Evolutionary conservation across 192 early-diverging fungal genomes (phyloP).

Genomic region (Geranomyces variabilis): DNA sequence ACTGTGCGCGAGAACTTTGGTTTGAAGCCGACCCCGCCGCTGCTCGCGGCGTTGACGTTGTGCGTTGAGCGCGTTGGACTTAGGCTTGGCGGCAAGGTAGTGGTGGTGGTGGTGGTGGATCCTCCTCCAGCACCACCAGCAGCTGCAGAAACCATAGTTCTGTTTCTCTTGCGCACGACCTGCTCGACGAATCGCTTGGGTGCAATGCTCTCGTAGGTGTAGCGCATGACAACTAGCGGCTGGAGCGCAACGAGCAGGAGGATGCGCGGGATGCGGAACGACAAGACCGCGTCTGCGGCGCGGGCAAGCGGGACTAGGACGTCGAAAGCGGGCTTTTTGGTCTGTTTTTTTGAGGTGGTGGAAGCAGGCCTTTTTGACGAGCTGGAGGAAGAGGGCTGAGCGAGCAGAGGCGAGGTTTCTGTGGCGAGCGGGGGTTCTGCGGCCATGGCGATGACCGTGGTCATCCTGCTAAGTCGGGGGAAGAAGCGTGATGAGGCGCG

Average conservation of each 20-base stretch:
- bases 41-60: not conserved
- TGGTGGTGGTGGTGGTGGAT: too few species aligned
- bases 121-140: not conserved
- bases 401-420: too few species aligned
- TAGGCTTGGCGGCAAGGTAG: not conserved
- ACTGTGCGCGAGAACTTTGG: constrained; percentile 14
- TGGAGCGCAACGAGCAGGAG: constrained; percentile 12
- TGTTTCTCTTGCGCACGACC: not conserved
- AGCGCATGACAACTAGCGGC: constrained; percentile 16
- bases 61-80: not conserved
- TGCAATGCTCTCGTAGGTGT: constrained; percentile 10
- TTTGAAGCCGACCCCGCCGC: not conserved
- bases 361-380: too few species aligned
- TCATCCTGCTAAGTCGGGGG: too few species aligned
- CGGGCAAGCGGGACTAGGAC: not conserved
- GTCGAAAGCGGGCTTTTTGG: not conserved
- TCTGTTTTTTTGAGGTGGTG: not conserved
- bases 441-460: too few species aligned
- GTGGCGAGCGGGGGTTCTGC: too few species aligned
- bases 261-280: constrained; percentile 2
- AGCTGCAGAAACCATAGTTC: not conserved
- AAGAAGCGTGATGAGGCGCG: too few species aligned
- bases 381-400: too few species aligned
- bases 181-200: not conserved
- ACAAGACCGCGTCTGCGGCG: not conserved